Conservation (phyloP, 2,329 filamentous ascomycete species). For the Exophiala phaeomuriformis region DNA sequence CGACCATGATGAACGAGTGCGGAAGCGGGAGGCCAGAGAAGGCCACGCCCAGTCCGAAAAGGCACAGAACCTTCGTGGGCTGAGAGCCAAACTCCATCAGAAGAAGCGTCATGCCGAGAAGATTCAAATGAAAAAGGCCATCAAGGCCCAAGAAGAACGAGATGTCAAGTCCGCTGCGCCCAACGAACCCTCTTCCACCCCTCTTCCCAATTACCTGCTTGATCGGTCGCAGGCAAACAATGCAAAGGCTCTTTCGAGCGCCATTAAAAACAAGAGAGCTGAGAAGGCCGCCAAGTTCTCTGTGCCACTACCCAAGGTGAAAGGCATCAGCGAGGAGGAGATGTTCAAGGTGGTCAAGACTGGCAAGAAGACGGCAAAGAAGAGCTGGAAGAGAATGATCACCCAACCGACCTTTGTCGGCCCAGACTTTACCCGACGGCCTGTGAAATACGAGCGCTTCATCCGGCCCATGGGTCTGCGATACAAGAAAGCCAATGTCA, state of each 20-base stretch:
- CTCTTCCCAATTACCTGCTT: constrained; percentile 86
- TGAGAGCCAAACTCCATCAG: constrained; percentile 86
- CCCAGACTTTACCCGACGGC: constrained; percentile 77
- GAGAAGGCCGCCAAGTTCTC: constrained; percentile 92
- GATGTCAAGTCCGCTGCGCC: constrained; percentile 81
- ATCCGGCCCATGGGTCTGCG: constrained; percentile 69
- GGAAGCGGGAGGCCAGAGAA: constrained; percentile 83
- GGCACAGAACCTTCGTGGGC: constrained; percentile 85
- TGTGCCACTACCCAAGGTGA: constrained; percentile 88
- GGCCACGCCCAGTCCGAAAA: constrained; percentile 80
- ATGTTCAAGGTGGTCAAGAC: constrained; percentile 97
- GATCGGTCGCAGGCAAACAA: constrained; percentile 66
- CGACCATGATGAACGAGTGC: constrained; percentile 79
- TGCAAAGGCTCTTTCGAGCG: constrained; percentile 67
- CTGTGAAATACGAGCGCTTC: constrained; percentile 69
- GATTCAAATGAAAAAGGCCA: constrained; percentile 93
- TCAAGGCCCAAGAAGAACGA: constrained; percentile 91
- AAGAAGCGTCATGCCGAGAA: constrained; percentile 95
- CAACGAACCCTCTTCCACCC: constrained; percentile 69
- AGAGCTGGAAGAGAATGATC: constrained; percentile 59
- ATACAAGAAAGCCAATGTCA: constrained; percentile 71
- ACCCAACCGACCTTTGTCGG: constrained; percentile 87
- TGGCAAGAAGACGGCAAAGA: constrained; percentile 86
- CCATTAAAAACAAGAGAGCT: constrained; percentile 90
- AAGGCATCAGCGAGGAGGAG: constrained; percentile 89